These are phyloP conservation scores for Apophysomyces ossiformis DNA, from an alignment of 371 early-diverging fungal genomes.

Conservation along the genomic window DNA sequence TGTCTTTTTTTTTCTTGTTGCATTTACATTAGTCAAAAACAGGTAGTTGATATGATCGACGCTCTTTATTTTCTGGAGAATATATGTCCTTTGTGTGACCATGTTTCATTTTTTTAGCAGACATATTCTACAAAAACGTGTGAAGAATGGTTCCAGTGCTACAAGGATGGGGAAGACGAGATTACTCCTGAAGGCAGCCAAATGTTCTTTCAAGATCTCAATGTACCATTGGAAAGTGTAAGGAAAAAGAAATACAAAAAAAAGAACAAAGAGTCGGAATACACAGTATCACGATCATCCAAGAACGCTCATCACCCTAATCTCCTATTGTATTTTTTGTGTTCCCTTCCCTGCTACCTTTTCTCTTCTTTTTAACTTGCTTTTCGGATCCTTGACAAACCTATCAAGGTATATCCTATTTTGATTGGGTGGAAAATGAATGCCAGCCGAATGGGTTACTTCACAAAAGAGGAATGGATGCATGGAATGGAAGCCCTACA, in stretches of 20 bases:
- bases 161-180: constrained; percentile 30
- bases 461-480: constrained; percentile 28
- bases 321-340: background rate
- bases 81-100: constrained; percentile 1
- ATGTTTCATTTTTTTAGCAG: background rate
- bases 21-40: background rate
- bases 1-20: background rate
- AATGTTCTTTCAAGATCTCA: constrained; percentile 36
- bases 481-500: constrained; percentile 13
- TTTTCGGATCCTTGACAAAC: too few species aligned
- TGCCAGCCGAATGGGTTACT: constrained; percentile 40
- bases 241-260: background rate
- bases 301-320: too few species aligned
- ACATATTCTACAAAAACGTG: constrained; percentile 15
- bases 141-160: constrained; percentile 31
- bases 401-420: constrained; percentile 30
- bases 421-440: constrained; percentile 46
- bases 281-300: too few species aligned
- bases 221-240: constrained; percentile 41
- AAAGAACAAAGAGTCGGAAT: background rate
- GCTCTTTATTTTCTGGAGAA: background rate
- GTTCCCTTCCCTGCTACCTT: background rate
- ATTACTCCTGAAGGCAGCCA: constrained; percentile 46
- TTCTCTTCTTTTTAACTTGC: background rate
- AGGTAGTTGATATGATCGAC: background rate